Base-by-base conservation (phyloP, 1,284 basidiomycete species). In the Puccinia triticina region DNA sequence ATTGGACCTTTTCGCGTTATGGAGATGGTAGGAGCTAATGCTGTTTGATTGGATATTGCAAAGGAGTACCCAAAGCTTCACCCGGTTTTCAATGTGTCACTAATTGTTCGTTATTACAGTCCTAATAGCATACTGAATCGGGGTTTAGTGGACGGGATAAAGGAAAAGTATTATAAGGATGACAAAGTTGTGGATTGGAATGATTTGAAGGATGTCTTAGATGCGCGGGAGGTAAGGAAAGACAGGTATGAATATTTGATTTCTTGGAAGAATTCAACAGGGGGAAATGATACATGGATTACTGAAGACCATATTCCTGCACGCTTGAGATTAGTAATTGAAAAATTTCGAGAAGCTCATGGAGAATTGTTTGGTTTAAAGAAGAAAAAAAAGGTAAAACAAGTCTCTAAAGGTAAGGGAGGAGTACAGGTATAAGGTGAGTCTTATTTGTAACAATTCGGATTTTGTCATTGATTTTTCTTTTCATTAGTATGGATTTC, bases 11-110 rank as follows among this genome's bases (percentile, higher is more conserved):
- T 46, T 14, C 7, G 43, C 7, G 64, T 67, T 11, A 67, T 67
- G 18, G 64, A 67, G 64, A 67, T 67, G 64, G 64, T 67, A 4
- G 74, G 74, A 11, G 18, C 29, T 14, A 76, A 57, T 43, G 55
- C 74, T 5, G 48, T 57, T 7, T 3, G 55, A 18, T 40, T 76
- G 29, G 53, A 57, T 21, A 32, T 76, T 3, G 32, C 53, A 12
- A 48, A 23, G 32, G 74, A 76, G 3, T 76, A 73, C 53, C 46
- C 71, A 26, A 73, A 55, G 53, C 12, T 55, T 18, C 64, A 67
- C 26, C 64, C 64, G 21, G 64, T 67, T 18, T 67, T 67, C 26
- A 67, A 67, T 18, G 34, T 73, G 1, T 50, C 71, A 2, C 46
- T 73, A 26, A 8, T 73, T 1, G 46, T n/a, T n/a, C n/a, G 21